phyloP scores from a whole-genome alignment of 2,329 filamentous ascomycete species.

The Stenocarpella maydis region DNA sequence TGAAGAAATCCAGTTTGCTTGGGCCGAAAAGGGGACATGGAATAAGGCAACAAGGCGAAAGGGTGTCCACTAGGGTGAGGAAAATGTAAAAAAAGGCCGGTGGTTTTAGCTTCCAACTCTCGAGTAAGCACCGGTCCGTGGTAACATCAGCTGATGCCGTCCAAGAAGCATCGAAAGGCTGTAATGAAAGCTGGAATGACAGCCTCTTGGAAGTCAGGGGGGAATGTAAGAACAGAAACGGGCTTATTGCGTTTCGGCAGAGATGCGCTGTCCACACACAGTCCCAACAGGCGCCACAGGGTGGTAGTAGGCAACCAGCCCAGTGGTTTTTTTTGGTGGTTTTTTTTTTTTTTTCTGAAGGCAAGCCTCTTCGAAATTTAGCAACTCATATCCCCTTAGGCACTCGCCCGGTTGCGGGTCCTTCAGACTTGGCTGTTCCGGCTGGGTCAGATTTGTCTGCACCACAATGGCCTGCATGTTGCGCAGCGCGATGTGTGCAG shows the following conservation, averaged over 20 bases:
- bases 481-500: not conserved
- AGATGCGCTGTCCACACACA: not conserved
- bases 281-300: no score
- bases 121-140: not conserved
- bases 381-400: no score
- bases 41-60: not conserved
- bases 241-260: not conserved
- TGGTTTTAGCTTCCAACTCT: not conserved
- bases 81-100: slow-evolving; percentile 5
- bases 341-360: no score
- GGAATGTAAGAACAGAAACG: not conserved
- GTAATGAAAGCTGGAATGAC: not conserved
- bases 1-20: not conserved
- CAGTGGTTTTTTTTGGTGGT: no score
- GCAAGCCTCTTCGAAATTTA: not conserved
- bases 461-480: not conserved
- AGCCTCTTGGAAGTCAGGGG: not conserved
- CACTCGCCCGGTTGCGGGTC: not conserved
- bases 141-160: slow-evolving; percentile 5
- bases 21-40: not conserved
- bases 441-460: not conserved
- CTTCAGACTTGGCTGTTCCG: not conserved
- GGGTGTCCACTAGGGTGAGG: no score
- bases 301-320: not conserved
- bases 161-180: not conserved